Evolutionary conservation across 768 basidiomycete species (phyloP), one percentile per base, ranked within the genome.

Genomic region (Leccinum sublutescens): DNA sequence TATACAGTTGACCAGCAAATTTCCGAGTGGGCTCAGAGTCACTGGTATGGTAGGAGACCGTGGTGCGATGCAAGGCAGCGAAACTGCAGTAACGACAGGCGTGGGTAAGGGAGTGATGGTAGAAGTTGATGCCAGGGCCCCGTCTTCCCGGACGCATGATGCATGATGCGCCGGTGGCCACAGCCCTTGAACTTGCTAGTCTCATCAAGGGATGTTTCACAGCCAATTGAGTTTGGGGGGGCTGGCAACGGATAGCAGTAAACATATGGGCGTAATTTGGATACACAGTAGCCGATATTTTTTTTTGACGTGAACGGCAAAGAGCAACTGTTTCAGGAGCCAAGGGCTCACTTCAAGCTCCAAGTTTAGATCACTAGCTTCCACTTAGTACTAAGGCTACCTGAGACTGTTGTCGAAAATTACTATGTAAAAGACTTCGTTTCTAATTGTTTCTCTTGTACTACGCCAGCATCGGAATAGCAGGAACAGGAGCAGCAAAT

Each of bases 11-110:
- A 27, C 49, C 29, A 51, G 34, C 2, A 47, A 55, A 50, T 31
- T 64, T 52, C 57, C 55, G 43, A 55, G 55, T 56, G 31, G 34
- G 54, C 31, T 43, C n/a, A 21, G 54, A 52, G 40, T 6, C 53
- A 47, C 29, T 11, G 36, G 31, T 19, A 43, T 4, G n/a, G n/a
- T 10, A 8, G 36, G 38, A 27, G 56, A 14, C 34, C 49, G 52
- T 27, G 9, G 58, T 10, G 21, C 50, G 14, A 15, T 10, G 47
- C 10, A 23, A 48, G 47, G 19, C 52, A 48, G 40, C 9, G 21
- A 49, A 23, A 34, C 10, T 47, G 3, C 45, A 34, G 9, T 40
- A 45, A 54, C 15, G 29, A 54, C 33, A 40, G 40, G 53, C 63
- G 56, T 56, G 45, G 56, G 53, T 55, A 43, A 43, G n/a, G 10